Conservation (phyloP, 805 yeast genomes). For the Monosporozyma servazzii region DNA sequence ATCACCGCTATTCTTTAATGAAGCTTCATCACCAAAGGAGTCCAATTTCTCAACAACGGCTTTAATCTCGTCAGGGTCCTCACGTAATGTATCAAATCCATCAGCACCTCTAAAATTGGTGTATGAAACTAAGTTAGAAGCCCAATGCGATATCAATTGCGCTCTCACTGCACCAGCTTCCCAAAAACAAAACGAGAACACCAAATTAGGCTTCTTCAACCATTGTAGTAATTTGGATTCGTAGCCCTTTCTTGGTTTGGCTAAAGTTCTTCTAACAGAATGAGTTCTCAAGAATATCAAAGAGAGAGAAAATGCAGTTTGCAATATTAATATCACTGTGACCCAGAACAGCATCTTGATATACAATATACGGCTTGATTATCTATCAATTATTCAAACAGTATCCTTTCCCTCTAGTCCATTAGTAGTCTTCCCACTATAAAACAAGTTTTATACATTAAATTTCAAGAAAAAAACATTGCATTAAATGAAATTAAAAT, state of each 20-base stretch:
- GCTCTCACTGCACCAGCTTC: constrained; percentile 31
- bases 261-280: constrained; percentile 4
- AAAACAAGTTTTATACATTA: too few species aligned
- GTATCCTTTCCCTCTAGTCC: too few species aligned
- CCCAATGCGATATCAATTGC: constrained; percentile 28
- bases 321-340: background rate
- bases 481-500: too few species aligned
- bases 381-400: too few species aligned
- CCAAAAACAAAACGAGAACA: constrained; percentile 7
- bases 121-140: constrained; percentile 25
- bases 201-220: background rate
- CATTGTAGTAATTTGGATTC: background rate
- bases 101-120: constrained; percentile 9
- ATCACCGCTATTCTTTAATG: background rate
- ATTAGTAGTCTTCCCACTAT: too few species aligned
- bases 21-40: background rate
- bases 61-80: background rate
- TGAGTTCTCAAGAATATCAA: constrained; percentile 8
- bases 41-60: background rate
- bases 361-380: background rate
- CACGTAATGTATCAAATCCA: background rate
- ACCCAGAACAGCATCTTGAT: background rate
- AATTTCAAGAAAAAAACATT: too few species aligned
- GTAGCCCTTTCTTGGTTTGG: background rate
- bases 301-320: constrained; percentile 1